Conservation (phyloP, 441 rosid species). For the Eruca vesicaria region DNA sequence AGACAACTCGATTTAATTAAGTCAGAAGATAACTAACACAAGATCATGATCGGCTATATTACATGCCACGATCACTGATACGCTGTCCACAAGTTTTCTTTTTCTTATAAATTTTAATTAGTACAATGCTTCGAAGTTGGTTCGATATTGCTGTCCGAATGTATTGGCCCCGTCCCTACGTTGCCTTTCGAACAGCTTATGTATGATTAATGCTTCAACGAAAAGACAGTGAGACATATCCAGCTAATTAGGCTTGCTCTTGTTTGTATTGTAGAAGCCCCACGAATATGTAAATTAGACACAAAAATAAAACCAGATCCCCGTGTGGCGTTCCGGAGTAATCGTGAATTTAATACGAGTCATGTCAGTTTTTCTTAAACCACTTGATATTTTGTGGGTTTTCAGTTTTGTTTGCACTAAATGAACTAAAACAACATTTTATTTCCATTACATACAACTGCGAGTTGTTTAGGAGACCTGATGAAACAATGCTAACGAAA, state of each 20-base stretch:
- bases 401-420: not conserved
- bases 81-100: conserved; percentile 32
- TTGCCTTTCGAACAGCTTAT: conserved; percentile 29
- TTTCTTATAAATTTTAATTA: not conserved
- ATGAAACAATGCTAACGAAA: conserved; percentile 9
- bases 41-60: conserved; percentile 26
- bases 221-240: conserved; percentile 36
- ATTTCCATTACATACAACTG: not conserved
- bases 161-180: conserved; percentile 36
- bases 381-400: not conserved
- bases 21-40: conserved; percentile 19
- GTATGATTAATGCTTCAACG: conserved; percentile 31
- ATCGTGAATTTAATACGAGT: conserved; percentile 3
- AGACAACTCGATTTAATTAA: conserved; percentile 18
- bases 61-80: conserved; percentile 29
- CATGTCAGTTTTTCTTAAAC: conserved; percentile 8
- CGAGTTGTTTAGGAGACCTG: not conserved
- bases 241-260: conserved; percentile 31
- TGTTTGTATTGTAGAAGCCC: conserved; percentile 22
- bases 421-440: not conserved
- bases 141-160: conserved; percentile 36
- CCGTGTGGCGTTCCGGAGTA: not conserved
- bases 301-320: conserved; percentile 9
- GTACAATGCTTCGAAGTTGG: conserved; percentile 33
- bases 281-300: conserved; percentile 5